Evolutionary conservation across 441 rosid genomes (phyloP), one percentile per base, ranked within the genome.

Genomic region (Populus hybrid): DNA sequence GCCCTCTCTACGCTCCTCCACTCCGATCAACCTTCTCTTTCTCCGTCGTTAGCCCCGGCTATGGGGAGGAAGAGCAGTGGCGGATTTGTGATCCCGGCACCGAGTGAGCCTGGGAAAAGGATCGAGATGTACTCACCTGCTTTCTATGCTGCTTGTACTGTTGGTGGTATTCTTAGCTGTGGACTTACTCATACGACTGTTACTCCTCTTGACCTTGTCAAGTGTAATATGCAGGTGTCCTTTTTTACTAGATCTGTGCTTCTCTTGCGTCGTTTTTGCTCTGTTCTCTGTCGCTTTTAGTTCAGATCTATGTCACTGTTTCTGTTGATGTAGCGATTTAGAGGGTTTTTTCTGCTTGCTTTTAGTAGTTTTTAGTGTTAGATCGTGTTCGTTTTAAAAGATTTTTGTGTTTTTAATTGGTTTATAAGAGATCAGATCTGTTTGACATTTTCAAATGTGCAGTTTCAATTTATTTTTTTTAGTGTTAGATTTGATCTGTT

Each of bases 191-290:
- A 96, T 85, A 96, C 69, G 98, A 3, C 94, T 40, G 97, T 96
- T 78, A 96, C 98, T 77, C 99, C 99, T 78, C 99, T 96, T 78
- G 99, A 96, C 84, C 98, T 96, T 38, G 98, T 96, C 91, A 96
- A 96, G 90, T 96, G 99, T 68, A 96, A 96, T 84, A 96, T 96
- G 98, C 98, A 96, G 97, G 98, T 93, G 24, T 18, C 38, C 28
- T 59, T 69, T 26, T 64, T 32, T 40, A 30, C 18, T 64, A 64
- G 72, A 66, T 69, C 18, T 4, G 5, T 20, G 28, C 68, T 11
- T 69, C n/a, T 70, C 54, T 70, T 6, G 7, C n/a, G 1, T 10
- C 21, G 38, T 28, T 38, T 20, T 10, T 2, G 0, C 8, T 5
- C 26, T 9, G 8, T 35, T 36, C 16, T 40, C 28, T 10, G 23